Base-by-base conservation (phyloP, 257 asterid species). In the Scutellaria barbata region DNA sequence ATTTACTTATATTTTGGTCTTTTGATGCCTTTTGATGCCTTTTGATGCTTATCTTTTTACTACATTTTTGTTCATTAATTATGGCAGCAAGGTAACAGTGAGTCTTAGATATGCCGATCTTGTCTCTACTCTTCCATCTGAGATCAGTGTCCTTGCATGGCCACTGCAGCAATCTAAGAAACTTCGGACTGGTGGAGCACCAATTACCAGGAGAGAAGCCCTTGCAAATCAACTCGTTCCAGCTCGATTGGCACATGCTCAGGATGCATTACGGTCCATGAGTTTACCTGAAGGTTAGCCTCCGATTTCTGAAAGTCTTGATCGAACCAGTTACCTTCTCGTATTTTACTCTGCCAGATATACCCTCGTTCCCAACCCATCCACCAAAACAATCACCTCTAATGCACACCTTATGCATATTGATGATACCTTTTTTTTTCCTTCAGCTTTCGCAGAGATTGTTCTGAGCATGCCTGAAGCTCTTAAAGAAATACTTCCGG, bases 361-460 rank as follows among this genome's bases (percentile, higher is more conserved):
- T 10, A 37, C 39, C 30, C 10, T 10, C 40, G 10, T 62, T 43
- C 33, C 63, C 51, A 45, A 37, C 17, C 51, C 43, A 35, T 35
- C 11, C 47, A 18, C 25, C 9, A 6, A 10, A 61, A 8, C 42
- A 16, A n/a, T n/a, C 37, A 18, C 61, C 6, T 45, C 55, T 57
- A 46, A 42, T 30, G 62, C 43, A 5, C 53, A 4, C 53, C 46
- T 70, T 55, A 18, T 50, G 5, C 5, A 33, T 37, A 17, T 42
- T 70, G 56, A 69, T 40, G 17, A 39, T 46, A 11, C 18, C 25
- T 8, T 62, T 50, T 62, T 50, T 33, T 17, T 66, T 56, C 16
- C 59, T 69, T 51, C 95, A 95, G 99, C 99, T 41, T 95, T 88
- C 76, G 98, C 98, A 55, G 99, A 95, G 84, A 85, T 85, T 20